These are phyloP conservation scores for Aspergillus fischeri DNA, from an alignment of 2,329 filamentous ascomycete species.

Conservation along the genomic window DNA sequence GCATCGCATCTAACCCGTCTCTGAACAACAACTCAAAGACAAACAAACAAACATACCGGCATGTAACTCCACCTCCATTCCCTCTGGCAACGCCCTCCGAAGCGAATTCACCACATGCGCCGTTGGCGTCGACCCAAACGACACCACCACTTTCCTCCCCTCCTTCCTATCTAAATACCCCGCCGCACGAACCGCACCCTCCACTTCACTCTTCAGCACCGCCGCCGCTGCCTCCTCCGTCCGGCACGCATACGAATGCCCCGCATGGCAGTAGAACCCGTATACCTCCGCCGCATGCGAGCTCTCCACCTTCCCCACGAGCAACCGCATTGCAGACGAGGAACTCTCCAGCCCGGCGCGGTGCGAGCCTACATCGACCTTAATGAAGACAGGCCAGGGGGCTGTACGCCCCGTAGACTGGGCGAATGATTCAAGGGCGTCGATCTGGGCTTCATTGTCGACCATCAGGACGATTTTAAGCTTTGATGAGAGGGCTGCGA, in stretches of 20 bases:
- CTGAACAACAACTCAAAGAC: not conserved
- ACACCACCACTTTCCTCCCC: conserved; percentile 14
- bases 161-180: not conserved
- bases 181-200: conserved; percentile 15
- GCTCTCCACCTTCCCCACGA: conserved; percentile 14
- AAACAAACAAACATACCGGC: conserved; percentile 15
- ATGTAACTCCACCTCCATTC: conserved; percentile 21
- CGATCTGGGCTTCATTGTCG: conserved; percentile 22
- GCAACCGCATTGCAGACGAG: conserved; percentile 7
- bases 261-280: conserved; percentile 25
- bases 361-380: conserved; percentile 21
- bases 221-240: conserved; percentile 15
- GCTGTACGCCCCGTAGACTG: not conserved
- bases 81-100: conserved; percentile 5
- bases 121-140: conserved; percentile 23
- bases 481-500: conserved; percentile 25
- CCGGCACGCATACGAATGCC: conserved; percentile 24
- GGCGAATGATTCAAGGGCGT: conserved; percentile 15
- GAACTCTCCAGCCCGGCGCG: conserved; percentile 17
- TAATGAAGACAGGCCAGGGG: conserved; percentile 24
- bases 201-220: conserved; percentile 16
- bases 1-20: too few species aligned
- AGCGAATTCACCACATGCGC: conserved; percentile 20
- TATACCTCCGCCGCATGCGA: conserved; percentile 11
- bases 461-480: conserved; percentile 37